Evolutionary conservation across 73 alveolate genomes (phyloP).

Genomic region (Tetrahymena borealis): DNA sequence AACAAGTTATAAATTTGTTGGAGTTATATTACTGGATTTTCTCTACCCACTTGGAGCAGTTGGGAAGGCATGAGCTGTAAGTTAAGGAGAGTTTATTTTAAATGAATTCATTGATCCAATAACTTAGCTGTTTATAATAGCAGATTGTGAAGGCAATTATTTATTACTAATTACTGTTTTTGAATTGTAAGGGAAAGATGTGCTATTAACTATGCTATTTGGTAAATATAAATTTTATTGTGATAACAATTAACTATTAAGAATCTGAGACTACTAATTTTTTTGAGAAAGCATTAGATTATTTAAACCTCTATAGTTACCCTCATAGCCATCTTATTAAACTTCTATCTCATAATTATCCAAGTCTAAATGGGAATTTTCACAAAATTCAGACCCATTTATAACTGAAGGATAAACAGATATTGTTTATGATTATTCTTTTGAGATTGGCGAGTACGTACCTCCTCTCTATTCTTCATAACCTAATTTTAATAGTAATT

Average conservation of each 20-base stretch:
- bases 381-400: not conserved
- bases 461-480: not conserved
- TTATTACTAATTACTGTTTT: not conserved
- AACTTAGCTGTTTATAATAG: not conserved
- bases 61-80: not conserved
- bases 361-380: not conserved
- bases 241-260: not conserved
- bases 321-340: not conserved
- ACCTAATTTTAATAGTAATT: not conserved
- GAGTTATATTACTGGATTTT: not conserved
- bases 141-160: not conserved
- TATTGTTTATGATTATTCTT: not conserved
- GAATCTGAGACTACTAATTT: not conserved
- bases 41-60: not conserved
- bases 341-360: not conserved
- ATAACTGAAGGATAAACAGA: not conserved
- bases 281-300: not conserved
- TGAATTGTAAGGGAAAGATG: not conserved
- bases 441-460: not conserved
- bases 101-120: not conserved
- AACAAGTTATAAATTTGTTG: not conserved
- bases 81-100: not conserved
- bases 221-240: not conserved
- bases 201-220: not conserved
- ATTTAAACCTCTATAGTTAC: not conserved